Base-by-base conservation (phyloP, 2,329 filamentous ascomycete species). In the Colletotrichum theobromicola region DNA sequence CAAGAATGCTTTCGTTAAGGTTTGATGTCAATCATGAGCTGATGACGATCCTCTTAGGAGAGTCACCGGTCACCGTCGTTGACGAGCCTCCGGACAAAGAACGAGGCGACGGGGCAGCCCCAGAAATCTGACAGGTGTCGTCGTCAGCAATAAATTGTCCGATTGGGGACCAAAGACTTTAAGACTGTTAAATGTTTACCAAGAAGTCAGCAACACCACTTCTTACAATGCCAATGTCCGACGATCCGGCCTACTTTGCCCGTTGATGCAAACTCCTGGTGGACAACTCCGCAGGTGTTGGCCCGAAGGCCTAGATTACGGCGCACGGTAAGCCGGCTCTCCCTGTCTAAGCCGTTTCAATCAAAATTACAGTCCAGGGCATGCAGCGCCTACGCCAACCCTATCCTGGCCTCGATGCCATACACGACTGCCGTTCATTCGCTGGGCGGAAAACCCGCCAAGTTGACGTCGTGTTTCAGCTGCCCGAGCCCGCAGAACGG, bases 301-400 rank as follows among this genome's bases (percentile, higher is more conserved):
- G 53, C 24, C 42, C 13, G 15, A n/a, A 7, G n/a, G 21, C 7
- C 37, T 16, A 15, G 6, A 55, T 7, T 35, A 24, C 21, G 7
- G n/a, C 21, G n/a, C 24, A 21, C 61, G 13, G 30, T 8, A 13
- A 30, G 13, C 55, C 35, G 2, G 15, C 15, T 46, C 24, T 26
- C 63, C 63, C 55, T 55, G 70, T 61, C 64, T 30, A 57, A 28
- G 34, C 16, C 42, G 70, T 72, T 72, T 72, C 70, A 72, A 62
- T 68, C 30, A 24, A 67, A 57, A 72, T 72, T 72, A 55, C 28
- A 57, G 70, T 72, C 53, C 24, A 26, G 26, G 16, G 34, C 62
- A 16, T 55, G 55, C 30, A 42, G 32, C 37, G 37, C 55, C 35
- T 35, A n/a, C 26, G 24, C 30, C 37, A 32, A 32, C 16, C 37